A percentile compares a stretch with the other conserved stretches of the same genome.
Evolutionary conservation across 1,284 basidiomycete genomes (phyloP).

Genomic region (Ceratobasidium sp.): DNA sequence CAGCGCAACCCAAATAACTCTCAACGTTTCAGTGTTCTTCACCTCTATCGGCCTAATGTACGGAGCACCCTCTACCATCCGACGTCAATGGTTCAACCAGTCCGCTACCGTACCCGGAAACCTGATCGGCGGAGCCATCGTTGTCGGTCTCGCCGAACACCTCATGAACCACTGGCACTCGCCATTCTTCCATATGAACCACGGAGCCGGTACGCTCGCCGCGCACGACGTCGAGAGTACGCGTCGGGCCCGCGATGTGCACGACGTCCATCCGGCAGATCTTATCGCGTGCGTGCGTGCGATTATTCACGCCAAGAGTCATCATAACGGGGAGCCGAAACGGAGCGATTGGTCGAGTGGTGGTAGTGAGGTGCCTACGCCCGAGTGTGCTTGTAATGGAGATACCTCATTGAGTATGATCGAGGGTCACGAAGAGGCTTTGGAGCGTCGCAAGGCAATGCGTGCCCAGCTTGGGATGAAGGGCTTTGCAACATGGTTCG

Average conservation of each 20-base stretch:
- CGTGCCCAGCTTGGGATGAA: constrained; percentile 39
- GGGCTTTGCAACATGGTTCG: constrained; percentile 41
- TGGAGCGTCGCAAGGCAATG: constrained; percentile 41
- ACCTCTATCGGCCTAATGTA: constrained; percentile 50
- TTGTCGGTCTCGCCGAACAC: constrained; percentile 49
- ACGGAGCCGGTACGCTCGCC: constrained; percentile 44
- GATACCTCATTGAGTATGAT: constrained; percentile 22
- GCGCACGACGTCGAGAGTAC: constrained; percentile 46
- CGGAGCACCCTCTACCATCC: constrained; percentile 49
- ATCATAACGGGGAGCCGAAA: neutral
- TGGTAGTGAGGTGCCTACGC: neutral
- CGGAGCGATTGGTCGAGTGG: constrained; percentile 2
- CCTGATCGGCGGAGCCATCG: constrained; percentile 51
- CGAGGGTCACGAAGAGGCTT: constrained; percentile 37
- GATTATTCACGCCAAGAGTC: constrained; percentile 23
- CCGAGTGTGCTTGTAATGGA: neutral
- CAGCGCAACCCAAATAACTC: no score
- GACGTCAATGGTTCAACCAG: constrained; percentile 51
- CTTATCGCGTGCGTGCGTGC: constrained; percentile 40
- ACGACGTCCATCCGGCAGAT: constrained; percentile 34
- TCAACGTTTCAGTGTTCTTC: constrained; percentile 50
- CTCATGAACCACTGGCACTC: constrained; percentile 52
- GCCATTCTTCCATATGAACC: constrained; percentile 24
- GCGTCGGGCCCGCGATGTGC: constrained; percentile 41
- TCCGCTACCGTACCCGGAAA: constrained; percentile 51